These are phyloP conservation scores for Colletotrichum navitas DNA, from an alignment of 2,329 filamentous ascomycete species.

Conservation along the genomic window DNA sequence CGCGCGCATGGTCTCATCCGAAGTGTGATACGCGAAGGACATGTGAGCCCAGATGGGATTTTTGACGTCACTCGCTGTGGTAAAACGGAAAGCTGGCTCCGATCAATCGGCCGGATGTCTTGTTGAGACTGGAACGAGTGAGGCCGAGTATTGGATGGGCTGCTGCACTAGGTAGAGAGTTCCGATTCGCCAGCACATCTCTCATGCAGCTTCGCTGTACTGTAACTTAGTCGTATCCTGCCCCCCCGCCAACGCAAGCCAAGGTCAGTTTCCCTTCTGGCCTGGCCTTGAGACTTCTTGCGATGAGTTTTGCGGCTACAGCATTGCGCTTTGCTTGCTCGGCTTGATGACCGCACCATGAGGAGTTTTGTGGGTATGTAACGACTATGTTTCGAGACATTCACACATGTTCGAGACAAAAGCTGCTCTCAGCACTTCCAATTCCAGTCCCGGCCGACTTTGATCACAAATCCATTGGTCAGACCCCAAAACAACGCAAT, in stretches of 20 bases:
- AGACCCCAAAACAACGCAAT: neutral
- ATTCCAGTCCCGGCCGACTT: too few species aligned
- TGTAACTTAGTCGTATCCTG: neutral
- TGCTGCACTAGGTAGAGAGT: neutral
- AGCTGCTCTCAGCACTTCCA: neutral
- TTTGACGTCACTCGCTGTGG: conserved; percentile 24
- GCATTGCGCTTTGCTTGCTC: neutral
- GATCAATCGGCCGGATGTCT: too few species aligned
- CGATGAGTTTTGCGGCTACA: neutral
- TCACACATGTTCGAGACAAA: neutral
- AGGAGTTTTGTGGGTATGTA: too few species aligned
- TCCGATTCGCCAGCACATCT: conserved; percentile 27
- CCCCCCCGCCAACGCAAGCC: neutral
- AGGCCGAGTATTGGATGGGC: neutral
- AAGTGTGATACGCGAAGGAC: conserved; percentile 30
- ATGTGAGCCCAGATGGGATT: neutral
- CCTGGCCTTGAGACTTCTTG: neutral
- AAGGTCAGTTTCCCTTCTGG: neutral
- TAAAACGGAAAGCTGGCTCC: neutral
- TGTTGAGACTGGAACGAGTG: neutral
- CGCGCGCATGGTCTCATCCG: conserved; percentile 37
- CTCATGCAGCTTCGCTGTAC: conserved; percentile 1
- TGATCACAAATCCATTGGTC: neutral
- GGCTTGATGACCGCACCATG: neutral
- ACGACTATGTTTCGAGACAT: neutral